phyloP scores from a whole-genome alignment of 805 yeast species.

The Candida parachauliodes region DNA sequence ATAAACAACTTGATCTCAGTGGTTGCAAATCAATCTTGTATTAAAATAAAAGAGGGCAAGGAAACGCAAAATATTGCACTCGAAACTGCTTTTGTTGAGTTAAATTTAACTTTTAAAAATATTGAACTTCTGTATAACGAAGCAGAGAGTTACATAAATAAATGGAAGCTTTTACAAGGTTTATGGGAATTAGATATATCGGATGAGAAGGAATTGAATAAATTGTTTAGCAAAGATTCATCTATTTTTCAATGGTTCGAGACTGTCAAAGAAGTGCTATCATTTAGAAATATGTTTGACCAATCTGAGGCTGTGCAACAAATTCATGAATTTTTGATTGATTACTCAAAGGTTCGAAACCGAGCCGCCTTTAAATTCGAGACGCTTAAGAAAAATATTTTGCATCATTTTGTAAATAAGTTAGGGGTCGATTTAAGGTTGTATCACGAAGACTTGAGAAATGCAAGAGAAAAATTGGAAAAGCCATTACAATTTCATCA shows the following conservation, averaged over 20 bases:
- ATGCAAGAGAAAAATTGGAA: slow-evolving; percentile 13
- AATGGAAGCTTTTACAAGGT: slow-evolving; percentile 56
- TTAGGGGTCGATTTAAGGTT: slow-evolving; percentile 27
- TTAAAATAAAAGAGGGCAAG: slow-evolving; percentile 5
- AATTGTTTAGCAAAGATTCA: slow-evolving; percentile 16
- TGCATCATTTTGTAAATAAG: slow-evolving; percentile 36
- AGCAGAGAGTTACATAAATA: slow-evolving; percentile 35
- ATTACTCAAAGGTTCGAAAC: slow-evolving; percentile 51
- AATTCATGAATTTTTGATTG: slow-evolving; percentile 43
- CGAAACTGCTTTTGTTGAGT: background rate
- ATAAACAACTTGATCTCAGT: slow-evolving; percentile 16
- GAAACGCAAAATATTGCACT: background rate
- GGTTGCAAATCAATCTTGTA: slow-evolving; percentile 16
- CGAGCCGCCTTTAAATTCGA: slow-evolving; percentile 54
- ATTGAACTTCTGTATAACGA: slow-evolving; percentile 23
- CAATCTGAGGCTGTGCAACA: slow-evolving; percentile 34
- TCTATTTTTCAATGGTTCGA: slow-evolving; percentile 42
- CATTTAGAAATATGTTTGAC: slow-evolving; percentile 47
- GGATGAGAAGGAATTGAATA: slow-evolving; percentile 33
- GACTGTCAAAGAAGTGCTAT: slow-evolving; percentile 40
- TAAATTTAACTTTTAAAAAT: background rate
- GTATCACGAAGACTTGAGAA: slow-evolving; percentile 18
- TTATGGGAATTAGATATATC: slow-evolving; percentile 53
- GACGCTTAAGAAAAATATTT: slow-evolving; percentile 50
- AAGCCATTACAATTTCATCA: slow-evolving; percentile 35